These are phyloP conservation scores for Ilex paraguariensis DNA, from an alignment of 305 asterid genomes.

Conservation along the genomic window DNA sequence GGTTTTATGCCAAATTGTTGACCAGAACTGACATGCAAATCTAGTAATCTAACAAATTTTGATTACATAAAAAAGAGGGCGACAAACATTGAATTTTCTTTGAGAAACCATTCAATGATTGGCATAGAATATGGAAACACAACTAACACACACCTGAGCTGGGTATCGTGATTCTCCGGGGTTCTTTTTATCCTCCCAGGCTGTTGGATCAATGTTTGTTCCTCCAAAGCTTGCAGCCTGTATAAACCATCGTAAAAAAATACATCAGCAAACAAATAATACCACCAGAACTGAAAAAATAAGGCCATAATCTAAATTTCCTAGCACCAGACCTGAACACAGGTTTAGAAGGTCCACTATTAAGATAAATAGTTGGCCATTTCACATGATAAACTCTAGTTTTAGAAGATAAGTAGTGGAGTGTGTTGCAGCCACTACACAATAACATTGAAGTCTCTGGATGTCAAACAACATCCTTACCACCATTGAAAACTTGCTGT, in stretches of 20 bases:
- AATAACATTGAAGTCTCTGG: background rate
- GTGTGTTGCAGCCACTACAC: too few species aligned
- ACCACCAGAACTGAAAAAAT: background rate
- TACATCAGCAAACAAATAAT: background rate
- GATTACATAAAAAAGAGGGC: too few species aligned
- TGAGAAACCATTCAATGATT: too few species aligned
- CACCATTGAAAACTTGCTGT: constrained; percentile 55
- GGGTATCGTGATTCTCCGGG: constrained; percentile 96
- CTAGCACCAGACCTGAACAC: background rate
- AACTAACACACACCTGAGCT: constrained; percentile 59
- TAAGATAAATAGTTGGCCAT: too few species aligned
- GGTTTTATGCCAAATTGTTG: too few species aligned
- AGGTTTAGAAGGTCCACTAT: too few species aligned
- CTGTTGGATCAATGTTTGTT: constrained; percentile 86
- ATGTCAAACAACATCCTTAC: background rate
- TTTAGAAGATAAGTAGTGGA: too few species aligned
- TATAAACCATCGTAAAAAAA: background rate
- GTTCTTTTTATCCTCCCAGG: constrained; percentile 99
- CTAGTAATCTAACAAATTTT: too few species aligned
- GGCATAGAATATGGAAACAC: background rate
- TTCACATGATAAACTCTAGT: too few species aligned
- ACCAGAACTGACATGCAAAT: too few species aligned
- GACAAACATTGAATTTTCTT: too few species aligned
- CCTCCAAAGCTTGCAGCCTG: constrained; percentile 99
- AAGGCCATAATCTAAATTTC: background rate